Conservation (phyloP, 106 monocot species). For the Acanthochlamys bracteata region DNA sequence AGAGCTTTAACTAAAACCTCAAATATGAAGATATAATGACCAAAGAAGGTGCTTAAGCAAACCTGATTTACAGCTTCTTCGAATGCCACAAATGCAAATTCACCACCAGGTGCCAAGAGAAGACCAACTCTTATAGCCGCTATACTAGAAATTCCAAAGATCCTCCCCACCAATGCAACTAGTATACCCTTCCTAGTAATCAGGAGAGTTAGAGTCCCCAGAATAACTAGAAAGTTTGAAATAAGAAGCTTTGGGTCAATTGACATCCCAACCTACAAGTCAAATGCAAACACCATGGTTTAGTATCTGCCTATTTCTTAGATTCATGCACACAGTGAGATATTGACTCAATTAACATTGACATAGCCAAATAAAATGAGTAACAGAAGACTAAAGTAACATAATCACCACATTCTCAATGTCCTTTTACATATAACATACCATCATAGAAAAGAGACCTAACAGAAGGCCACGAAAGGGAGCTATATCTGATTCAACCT, state of each 20-base stretch:
- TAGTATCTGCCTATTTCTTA: too few species aligned
- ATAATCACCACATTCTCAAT: background rate
- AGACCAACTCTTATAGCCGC: constrained; percentile 88
- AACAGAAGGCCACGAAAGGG: constrained; percentile 94
- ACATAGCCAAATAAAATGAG: constrained; percentile 4
- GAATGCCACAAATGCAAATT: constrained; percentile 99
- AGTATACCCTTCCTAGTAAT: constrained; percentile 57
- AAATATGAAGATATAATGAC: background rate
- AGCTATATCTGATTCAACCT: constrained; percentile 99
- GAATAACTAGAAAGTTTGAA: constrained; percentile 80
- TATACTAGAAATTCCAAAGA: constrained; percentile 89
- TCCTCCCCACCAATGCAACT: constrained; percentile 64
- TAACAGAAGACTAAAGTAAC: background rate
- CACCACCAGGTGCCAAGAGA: constrained; percentile 98
- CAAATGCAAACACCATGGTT: too few species aligned
- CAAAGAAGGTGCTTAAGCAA: background rate
- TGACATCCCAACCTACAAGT: constrained; percentile 99
- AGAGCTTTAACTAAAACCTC: background rate
- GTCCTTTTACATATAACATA: constrained; percentile 23
- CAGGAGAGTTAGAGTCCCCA: constrained; percentile 46
- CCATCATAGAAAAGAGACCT: constrained; percentile 99
- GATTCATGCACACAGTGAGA: too few species aligned
- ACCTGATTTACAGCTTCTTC: constrained; percentile 99
- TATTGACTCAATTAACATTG: too few species aligned
- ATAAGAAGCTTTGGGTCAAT: constrained; percentile 94